Conservation (phyloP, 2,329 filamentous ascomycete genomes). For the Monilinia aucupariae region DNA sequence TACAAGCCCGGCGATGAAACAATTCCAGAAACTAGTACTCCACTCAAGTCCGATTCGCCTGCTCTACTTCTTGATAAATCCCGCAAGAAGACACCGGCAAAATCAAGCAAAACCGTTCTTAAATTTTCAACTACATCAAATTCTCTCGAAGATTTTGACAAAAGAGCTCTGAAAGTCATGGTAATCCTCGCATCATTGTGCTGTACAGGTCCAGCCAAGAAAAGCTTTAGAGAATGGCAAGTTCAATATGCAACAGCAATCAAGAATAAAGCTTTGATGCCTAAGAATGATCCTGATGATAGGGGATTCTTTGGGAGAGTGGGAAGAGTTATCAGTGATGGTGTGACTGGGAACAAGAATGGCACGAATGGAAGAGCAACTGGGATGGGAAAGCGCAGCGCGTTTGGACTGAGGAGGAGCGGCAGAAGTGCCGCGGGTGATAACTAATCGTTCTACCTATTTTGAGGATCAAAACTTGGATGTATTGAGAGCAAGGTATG, state of each 20-base stretch:
- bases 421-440: conserved; percentile 1
- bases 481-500: background rate
- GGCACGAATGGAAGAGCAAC: background rate
- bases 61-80: background rate
- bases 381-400: conserved; percentile 15
- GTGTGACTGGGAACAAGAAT: background rate
- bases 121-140: background rate
- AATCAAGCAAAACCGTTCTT: conserved; percentile 1
- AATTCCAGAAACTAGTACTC: background rate
- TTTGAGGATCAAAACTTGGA: conserved; percentile 2
- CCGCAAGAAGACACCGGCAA: background rate
- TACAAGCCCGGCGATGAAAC: background rate
- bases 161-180: conserved; percentile 43
- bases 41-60: background rate
- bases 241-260: conserved; percentile 40
- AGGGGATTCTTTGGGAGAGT: conserved; percentile 9
- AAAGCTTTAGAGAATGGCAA: conserved; percentile 47
- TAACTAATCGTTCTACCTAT: background rate
- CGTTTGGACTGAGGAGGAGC: conserved; percentile 11
- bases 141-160: conserved; percentile 39
- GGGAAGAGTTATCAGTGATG: conserved; percentile 12
- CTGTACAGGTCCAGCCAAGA: conserved; percentile 43
- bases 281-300: conserved; percentile 19
- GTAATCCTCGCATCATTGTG: conserved; percentile 44
- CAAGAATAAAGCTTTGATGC: conserved; percentile 20